Evolutionary conservation across 108 stramenopile species (phyloP).

Genomic region (Parmales sp.): DNA sequence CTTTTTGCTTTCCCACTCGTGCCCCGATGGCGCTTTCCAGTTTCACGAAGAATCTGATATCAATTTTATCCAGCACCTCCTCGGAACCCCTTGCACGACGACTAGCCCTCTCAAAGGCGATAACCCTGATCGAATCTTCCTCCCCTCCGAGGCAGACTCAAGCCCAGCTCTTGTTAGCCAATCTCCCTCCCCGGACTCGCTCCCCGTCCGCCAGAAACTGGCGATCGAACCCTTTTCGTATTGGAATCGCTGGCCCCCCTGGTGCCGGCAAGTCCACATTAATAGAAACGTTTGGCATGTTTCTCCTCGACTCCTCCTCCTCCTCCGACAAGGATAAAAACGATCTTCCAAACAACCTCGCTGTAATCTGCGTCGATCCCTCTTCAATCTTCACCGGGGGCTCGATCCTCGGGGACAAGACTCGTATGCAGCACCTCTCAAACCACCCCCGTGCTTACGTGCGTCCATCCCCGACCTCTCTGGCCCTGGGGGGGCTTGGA

Average conservation of each 20-base stretch:
- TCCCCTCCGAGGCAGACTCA: constrained; percentile 35
- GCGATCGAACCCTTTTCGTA: constrained; percentile 55
- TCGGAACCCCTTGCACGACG: no score
- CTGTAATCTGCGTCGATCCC: constrained; percentile 86
- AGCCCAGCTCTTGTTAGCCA: constrained; percentile 27
- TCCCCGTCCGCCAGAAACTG: neutral
- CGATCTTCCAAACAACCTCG: constrained; percentile 34
- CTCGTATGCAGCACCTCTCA: constrained; percentile 84
- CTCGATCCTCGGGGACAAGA: constrained; percentile 95
- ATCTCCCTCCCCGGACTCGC: neutral
- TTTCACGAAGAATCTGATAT: no score
- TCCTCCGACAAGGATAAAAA: neutral
- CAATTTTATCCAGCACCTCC: no score
- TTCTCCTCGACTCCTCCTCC: constrained; percentile 34
- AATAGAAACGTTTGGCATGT: constrained; percentile 59
- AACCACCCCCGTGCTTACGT: constrained; percentile 70
- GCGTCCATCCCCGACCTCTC: constrained; percentile 82
- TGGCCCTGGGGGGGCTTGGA: constrained; percentile 82
- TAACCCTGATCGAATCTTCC: constrained; percentile 63
- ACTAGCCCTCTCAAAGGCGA: constrained; percentile 55
- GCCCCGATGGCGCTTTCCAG: no score
- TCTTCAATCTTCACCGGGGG: constrained; percentile 77
- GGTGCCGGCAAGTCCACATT: constrained; percentile 45
- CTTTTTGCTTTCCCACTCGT: no score
- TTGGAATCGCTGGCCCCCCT: constrained; percentile 71